Percentiles rank a stretch among this genome's conserved stretches.
Evolutionary conservation across 1,284 basidiomycete species (phyloP).

Genomic region (Xerocomus cyaneibrunnescens): DNA sequence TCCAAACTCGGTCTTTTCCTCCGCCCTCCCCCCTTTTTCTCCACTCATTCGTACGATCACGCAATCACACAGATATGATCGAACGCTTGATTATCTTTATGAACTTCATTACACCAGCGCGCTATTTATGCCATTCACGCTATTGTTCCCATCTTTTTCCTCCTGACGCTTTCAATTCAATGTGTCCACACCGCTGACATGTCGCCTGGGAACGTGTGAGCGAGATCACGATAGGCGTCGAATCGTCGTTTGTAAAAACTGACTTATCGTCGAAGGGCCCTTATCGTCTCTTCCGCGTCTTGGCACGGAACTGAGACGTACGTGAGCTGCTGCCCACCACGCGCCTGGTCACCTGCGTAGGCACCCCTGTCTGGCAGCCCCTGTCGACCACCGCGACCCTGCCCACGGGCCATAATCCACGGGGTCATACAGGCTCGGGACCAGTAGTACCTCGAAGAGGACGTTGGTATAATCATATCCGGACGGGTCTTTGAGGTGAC

Average conservation of each 20-base stretch:
- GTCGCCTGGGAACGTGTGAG: slow-evolving; percentile 11
- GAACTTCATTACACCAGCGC: slow-evolving; percentile 15
- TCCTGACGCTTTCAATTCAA: background rate
- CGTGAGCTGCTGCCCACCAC: slow-evolving; percentile 1
- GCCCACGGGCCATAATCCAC: no score
- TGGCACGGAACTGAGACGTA: background rate
- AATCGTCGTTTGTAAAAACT: background rate
- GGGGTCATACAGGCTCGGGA: no score
- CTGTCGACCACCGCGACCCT: no score
- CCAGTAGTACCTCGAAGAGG: no score
- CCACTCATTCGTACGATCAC: slow-evolving; percentile 6
- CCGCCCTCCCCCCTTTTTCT: background rate
- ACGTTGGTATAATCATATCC: no score
- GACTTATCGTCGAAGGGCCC: slow-evolving; percentile 1
- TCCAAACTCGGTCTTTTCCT: background rate
- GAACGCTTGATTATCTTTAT: slow-evolving; percentile 28
- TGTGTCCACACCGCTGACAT: slow-evolving; percentile 1
- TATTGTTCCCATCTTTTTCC: background rate
- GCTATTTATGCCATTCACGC: slow-evolving; percentile 31
- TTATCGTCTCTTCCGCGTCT: slow-evolving; percentile 1
- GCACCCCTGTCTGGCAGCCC: no score
- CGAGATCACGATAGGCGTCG: slow-evolving; percentile 5
- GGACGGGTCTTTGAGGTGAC: no score
- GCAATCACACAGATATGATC: slow-evolving; percentile 8
- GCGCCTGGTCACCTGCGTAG: no score